Percentiles rank a stretch among this genome's conserved stretches.
phyloP scores from a whole-genome alignment of 2,329 filamentous ascomycete species.

The Hymenoscyphus fraxineus region DNA sequence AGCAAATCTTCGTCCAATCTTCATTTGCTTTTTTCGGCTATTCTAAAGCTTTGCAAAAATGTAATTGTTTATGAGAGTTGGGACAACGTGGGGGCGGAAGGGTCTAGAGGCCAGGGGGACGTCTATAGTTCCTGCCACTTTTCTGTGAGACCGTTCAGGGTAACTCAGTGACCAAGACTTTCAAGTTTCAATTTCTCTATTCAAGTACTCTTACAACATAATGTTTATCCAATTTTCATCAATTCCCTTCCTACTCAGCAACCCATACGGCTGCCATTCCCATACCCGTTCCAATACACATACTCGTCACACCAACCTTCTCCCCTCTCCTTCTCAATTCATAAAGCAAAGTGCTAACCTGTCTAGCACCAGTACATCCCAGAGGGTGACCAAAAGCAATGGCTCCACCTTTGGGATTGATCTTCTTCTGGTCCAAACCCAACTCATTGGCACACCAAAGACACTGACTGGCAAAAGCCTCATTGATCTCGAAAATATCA shows the following conservation, averaged over 20 bases:
- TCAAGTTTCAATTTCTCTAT: slow-evolving; percentile 12
- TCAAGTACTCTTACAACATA: slow-evolving; percentile 18
- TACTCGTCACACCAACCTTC: slow-evolving; percentile 87
- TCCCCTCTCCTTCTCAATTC: slow-evolving; percentile 81
- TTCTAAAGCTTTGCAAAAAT: no score
- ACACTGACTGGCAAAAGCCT: slow-evolving; percentile 95
- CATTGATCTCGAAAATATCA: slow-evolving; percentile 98
- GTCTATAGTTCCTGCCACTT: no score
- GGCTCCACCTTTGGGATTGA: slow-evolving; percentile 95
- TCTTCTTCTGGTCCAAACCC: slow-evolving; percentile 75
- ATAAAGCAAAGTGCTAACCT: slow-evolving; percentile 87
- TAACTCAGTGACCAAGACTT: background rate
- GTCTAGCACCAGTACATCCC: slow-evolving; percentile 88
- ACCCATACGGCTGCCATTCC: slow-evolving; percentile 97
- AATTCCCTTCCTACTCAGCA: slow-evolving; percentile 62
- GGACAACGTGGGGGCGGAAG: no score
- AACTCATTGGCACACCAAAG: slow-evolving; percentile 91
- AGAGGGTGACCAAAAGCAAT: slow-evolving; percentile 96
- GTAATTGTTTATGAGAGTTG: no score
- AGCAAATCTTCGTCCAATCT: background rate
- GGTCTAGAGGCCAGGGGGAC: no score
- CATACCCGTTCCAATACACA: slow-evolving; percentile 98
- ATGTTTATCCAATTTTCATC: slow-evolving; percentile 1
- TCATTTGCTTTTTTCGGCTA: background rate
- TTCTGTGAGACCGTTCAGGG: no score